Conservation (phyloP, 805 yeast species). For the Kodamaea restingae region DNA sequence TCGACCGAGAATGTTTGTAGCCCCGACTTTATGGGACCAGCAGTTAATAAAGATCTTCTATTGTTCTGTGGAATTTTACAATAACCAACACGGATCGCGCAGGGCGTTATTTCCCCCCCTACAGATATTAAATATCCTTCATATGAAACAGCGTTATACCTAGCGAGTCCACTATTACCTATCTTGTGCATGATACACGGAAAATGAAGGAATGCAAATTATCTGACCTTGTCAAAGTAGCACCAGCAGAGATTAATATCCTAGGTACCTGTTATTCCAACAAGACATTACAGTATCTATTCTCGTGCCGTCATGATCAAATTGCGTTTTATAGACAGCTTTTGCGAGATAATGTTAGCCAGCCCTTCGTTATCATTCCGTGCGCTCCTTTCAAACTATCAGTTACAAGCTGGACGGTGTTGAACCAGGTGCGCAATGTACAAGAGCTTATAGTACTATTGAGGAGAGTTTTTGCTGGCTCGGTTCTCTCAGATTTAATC, state of each 20-base stretch:
- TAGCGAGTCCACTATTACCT: too few species aligned
- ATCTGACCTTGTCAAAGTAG: background rate
- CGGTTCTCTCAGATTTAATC: slow-evolving; percentile 1
- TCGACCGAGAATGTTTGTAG: too few species aligned
- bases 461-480: slow-evolving; percentile 2
- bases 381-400: background rate
- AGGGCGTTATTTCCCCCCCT: too few species aligned
- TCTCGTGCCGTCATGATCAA: slow-evolving; percentile 3
- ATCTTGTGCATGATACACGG: too few species aligned
- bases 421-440: slow-evolving; percentile 1
- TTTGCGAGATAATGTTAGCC: background rate
- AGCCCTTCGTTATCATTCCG: slow-evolving; percentile 2
- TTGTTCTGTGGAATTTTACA: background rate
- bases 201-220: slow-evolving; percentile 3
- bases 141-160: too few species aligned
- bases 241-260: background rate
- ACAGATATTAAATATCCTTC: too few species aligned
- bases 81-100: too few species aligned
- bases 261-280: background rate
- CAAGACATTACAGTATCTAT: slow-evolving; percentile 3
- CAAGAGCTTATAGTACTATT: slow-evolving; percentile 3
- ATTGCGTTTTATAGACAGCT: slow-evolving; percentile 1
- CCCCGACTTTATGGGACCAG: too few species aligned
- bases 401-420: background rate
- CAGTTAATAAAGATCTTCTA: background rate